Base-by-base conservation (phyloP, 2,329 filamentous ascomycete species). In the Fusarium bactridioides region DNA sequence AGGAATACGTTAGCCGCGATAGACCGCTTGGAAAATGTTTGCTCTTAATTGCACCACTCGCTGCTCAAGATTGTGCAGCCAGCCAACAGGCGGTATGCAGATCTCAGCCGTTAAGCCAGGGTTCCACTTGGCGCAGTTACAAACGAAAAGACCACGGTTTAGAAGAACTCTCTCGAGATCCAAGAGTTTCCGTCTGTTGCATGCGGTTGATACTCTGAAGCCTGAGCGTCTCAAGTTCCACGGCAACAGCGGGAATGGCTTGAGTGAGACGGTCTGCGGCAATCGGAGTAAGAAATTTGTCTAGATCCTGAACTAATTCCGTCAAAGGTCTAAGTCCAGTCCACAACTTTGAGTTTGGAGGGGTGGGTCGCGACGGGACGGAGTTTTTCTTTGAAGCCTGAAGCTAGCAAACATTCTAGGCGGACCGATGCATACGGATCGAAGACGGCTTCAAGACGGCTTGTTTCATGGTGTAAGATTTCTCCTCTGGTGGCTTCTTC, bases 61-160 rank as follows among this genome's bases (percentile, higher is more conserved):
- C 18, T n/a, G 50, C 38, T 23, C 35, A 50, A 47, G 43, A 47
- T 47, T 38, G 62, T 57, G 61, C 59, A 29, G 64, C 51, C 47
- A 67, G 41, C 43, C 61, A 74, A 66, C 66, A 54, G 58, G 74
- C 74, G 74, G 65, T 76, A 70, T 72, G 65, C 64, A 70, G 56
- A 53, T 63, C 51, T 64, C 59, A 69, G 74, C 56, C 67, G 58
- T 71, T 58, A 51, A 53, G 54, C 56, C 21, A 41, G 40, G 13
- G 55, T 59, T 61, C 64, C 71, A 73, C 70, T 70, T 57, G 53
- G 44, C 50, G 63, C 74, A 65, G 53, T 60, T 18, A 35, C 44
- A 45, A 58, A 51, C 35, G 29, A 55, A 11, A 59, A 53, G 44
- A 48, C 23, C 10, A 25, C 23, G 33, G 40, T 27, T 18, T 18